Base-by-base conservation (phyloP, 148 eudicot species). In the Silene latifolia region DNA sequence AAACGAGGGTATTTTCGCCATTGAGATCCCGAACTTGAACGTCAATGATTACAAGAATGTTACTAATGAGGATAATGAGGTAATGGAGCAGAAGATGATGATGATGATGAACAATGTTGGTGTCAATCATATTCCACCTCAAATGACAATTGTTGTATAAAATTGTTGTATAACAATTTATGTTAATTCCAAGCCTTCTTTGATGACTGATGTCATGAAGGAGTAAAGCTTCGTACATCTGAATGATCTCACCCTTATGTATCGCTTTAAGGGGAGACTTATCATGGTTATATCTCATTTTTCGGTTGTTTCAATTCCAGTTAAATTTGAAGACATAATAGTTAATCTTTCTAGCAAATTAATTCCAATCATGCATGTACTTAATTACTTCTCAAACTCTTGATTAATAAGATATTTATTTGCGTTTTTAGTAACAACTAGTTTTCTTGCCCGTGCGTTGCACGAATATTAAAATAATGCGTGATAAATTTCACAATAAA, bases 1-100 rank as follows among this genome's bases (percentile, higher is more conserved):
- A 4, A 76, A 80, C 9, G 77, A 74, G 14, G 79, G 72, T 9
- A 56, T 72, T 51, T 76, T 72, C 59, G 77, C 81, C 10, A 81
- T 81, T 12, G 80, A 74, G 17, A 69, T 74, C 24, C 84, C 84
- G 0, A 67, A 62, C 74, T 20, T 72, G 0, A 72, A 42, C 80
- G 29, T 71, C 54, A 46, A 56, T 29, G 75, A 61, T n/a, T 32
- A 46, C 42, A 19, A n/a, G 19, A 21, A 27, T 19, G n/a, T 11
- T 27, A 27, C 29, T 27, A 4, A 4, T 9, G 19, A 67, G 4
- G 32, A 72, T 2, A 67, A 76, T 14, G 74, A 80, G 68, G 69
- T 68, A 6, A 76, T 65, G 69, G 48, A 35, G 6, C 47, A 32
- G 10, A 65, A 32, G 42, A 32, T 25, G 69, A 23, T 48, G 63